These are phyloP conservation scores for Imleria badia DNA, from an alignment of 768 basidiomycete genomes.

Conservation along the genomic window DNA sequence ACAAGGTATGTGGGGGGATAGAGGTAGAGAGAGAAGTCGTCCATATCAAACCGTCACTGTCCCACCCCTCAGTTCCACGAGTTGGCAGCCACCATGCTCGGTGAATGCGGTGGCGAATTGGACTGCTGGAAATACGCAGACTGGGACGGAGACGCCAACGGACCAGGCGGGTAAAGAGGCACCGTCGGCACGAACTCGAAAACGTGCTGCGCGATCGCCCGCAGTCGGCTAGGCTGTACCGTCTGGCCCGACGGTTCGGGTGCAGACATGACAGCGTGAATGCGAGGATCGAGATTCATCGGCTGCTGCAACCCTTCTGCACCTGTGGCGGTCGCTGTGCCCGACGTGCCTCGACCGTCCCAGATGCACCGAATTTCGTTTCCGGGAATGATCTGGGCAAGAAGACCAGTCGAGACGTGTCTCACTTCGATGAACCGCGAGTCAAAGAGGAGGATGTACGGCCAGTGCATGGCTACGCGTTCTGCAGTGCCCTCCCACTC, in stretches of 20 bases:
- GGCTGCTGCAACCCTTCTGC: constrained; percentile 37
- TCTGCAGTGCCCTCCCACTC: constrained; percentile 96
- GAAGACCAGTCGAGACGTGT: constrained; percentile 74
- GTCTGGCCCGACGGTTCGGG: constrained; percentile 36
- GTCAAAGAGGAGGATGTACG: constrained; percentile 87
- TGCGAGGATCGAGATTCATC: constrained; percentile 73
- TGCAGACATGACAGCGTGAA: constrained; percentile 85
- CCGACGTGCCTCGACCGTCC: constrained; percentile 67
- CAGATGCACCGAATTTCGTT: constrained; percentile 83
- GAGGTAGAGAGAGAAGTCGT: no score
- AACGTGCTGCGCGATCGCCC: constrained; percentile 67
- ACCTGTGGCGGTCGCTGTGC: constrained; percentile 24
- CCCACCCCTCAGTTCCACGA: constrained; percentile 21
- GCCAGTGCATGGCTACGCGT: constrained; percentile 84
- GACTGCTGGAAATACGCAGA: constrained; percentile 53
- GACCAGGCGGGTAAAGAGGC: constrained; percentile 39
- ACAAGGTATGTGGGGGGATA: neutral
- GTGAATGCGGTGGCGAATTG: constrained; percentile 57
- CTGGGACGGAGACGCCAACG: constrained; percentile 54
- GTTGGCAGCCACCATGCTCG: constrained; percentile 35
- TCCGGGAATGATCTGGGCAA: constrained; percentile 81
- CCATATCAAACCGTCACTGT: neutral
- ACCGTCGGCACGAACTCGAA: constrained; percentile 64
- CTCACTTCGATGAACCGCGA: constrained; percentile 89
- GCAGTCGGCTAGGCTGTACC: constrained; percentile 39